phyloP scores from a whole-genome alignment of 1,284 basidiomycete species.

The Kwoniella shivajii region DNA sequence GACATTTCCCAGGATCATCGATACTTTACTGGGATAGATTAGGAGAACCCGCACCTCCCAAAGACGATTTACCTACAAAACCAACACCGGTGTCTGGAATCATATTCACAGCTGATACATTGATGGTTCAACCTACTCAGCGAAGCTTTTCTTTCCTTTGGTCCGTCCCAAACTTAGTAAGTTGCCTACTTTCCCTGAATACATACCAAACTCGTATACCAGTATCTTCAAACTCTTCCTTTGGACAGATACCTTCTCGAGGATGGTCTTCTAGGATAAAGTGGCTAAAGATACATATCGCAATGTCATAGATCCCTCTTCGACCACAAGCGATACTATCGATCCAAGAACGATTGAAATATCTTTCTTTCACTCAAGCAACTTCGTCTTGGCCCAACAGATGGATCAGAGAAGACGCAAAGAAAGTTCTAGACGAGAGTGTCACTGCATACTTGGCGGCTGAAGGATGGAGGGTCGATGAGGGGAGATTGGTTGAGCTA shows the following conservation, averaged over 20 bases:
- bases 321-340: constrained; percentile 36
- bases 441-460: constrained; percentile 34
- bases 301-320: constrained; percentile 44
- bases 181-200: constrained; percentile 4
- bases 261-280: too few species aligned
- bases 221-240: too few species aligned
- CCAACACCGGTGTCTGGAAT: constrained; percentile 39
- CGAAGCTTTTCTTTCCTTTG: constrained; percentile 50
- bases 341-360: constrained; percentile 28
- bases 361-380: constrained; percentile 40
- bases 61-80: constrained; percentile 28
- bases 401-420: constrained; percentile 44
- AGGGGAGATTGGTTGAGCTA: constrained; percentile 9
- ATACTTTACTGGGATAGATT: constrained; percentile 51
- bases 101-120: constrained; percentile 48
- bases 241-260: too few species aligned
- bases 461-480: constrained; percentile 41
- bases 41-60: constrained; percentile 33
- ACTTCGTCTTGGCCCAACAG: constrained; percentile 47
- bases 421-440: constrained; percentile 35
- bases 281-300: not conserved
- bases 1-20: constrained; percentile 51
- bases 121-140: constrained; percentile 50
- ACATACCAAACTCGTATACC: not conserved
- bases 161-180: constrained; percentile 52